These are phyloP conservation scores for Didymella pinodella DNA, from an alignment of 2,329 filamentous ascomycete species.

Conservation along the genomic window DNA sequence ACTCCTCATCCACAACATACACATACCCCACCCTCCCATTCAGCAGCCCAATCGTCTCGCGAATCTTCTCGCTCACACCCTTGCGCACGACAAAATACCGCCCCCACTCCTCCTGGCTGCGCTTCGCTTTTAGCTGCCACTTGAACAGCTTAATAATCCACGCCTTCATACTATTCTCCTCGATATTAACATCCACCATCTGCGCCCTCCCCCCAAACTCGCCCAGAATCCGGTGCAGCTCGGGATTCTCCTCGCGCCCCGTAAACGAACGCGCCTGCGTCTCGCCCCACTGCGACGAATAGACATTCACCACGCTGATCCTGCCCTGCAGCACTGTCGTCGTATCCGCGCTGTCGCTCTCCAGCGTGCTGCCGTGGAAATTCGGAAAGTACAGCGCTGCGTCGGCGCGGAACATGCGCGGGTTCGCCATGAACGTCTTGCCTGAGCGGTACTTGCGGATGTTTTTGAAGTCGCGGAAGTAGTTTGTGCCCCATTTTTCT, in stretches of 20 bases:
- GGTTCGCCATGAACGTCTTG: conserved; percentile 89
- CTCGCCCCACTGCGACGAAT: conserved; percentile 81
- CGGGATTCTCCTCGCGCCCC: conserved; percentile 68
- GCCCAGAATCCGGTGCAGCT: conserved; percentile 69
- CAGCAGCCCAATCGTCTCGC: conserved; percentile 71
- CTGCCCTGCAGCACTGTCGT: conserved; percentile 77
- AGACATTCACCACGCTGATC: conserved; percentile 80
- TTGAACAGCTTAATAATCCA: conserved; percentile 65
- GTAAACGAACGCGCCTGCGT: conserved; percentile 78
- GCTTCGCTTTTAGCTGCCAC: conserved; percentile 57
- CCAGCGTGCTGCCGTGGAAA: conserved; percentile 78
- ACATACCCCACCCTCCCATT: conserved; percentile 95
- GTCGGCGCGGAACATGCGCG: conserved; percentile 82
- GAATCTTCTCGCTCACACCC: conserved; percentile 63
- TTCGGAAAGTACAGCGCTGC: conserved; percentile 94
- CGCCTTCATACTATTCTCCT: conserved; percentile 76
- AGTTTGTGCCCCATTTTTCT: conserved; percentile 80
- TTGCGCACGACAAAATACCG: conserved; percentile 67
- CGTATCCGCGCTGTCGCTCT: conserved; percentile 64
- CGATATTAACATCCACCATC: conserved; percentile 85
- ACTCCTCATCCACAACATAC: conserved; percentile 86
- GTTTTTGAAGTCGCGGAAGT: conserved; percentile 95
- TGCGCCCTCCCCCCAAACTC: conserved; percentile 67
- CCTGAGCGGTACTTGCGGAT: conserved; percentile 77
- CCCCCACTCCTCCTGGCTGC: conserved; percentile 60